phyloP scores from a whole-genome alignment of 148 eudicot genomes.

The Bassia scoparia region DNA sequence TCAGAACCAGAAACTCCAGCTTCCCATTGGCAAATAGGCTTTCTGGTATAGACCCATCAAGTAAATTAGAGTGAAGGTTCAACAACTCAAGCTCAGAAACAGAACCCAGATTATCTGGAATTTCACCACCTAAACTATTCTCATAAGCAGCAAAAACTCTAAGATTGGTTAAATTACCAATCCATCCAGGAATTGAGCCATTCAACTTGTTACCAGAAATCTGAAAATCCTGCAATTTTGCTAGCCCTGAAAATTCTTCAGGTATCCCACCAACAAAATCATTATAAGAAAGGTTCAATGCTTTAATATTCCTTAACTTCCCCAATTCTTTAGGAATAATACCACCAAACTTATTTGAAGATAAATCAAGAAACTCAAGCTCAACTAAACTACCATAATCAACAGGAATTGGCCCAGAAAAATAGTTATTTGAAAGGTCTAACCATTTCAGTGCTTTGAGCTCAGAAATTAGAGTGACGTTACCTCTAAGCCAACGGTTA shows the following conservation, averaged over 20 bases:
- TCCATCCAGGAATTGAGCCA: constrained; percentile 80
- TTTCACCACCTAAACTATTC: constrained; percentile 57
- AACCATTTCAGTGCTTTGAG: constrained; percentile 68
- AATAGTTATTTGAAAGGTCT: constrained; percentile 73
- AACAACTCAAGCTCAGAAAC: constrained; percentile 52
- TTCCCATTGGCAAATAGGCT: constrained; percentile 60
- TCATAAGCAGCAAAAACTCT: constrained; percentile 86
- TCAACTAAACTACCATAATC: constrained; percentile 55
- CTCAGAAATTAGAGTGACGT: constrained; percentile 63
- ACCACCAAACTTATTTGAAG: constrained; percentile 61
- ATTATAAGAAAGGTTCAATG: constrained; percentile 72
- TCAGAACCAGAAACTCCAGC: constrained; percentile 60
- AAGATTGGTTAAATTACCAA: constrained; percentile 67
- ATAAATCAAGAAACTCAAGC: constrained; percentile 93
- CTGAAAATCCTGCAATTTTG: constrained; percentile 64
- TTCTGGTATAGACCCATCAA: constrained; percentile 70
- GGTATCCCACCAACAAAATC: constrained; percentile 61
- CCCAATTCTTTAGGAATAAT: constrained; percentile 64
- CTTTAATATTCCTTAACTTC: constrained; percentile 47
- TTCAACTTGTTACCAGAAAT: constrained; percentile 58
- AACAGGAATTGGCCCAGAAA: constrained; percentile 65
- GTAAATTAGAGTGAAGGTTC: constrained; percentile 82
- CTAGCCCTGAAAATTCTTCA: constrained; percentile 58
- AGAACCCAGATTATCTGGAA: constrained; percentile 65
- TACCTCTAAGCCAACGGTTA: constrained; percentile 70